These are phyloP conservation scores for Cantharellus cinnabarinus DNA, from an alignment of 768 basidiomycete species.

Conservation along the genomic window DNA sequence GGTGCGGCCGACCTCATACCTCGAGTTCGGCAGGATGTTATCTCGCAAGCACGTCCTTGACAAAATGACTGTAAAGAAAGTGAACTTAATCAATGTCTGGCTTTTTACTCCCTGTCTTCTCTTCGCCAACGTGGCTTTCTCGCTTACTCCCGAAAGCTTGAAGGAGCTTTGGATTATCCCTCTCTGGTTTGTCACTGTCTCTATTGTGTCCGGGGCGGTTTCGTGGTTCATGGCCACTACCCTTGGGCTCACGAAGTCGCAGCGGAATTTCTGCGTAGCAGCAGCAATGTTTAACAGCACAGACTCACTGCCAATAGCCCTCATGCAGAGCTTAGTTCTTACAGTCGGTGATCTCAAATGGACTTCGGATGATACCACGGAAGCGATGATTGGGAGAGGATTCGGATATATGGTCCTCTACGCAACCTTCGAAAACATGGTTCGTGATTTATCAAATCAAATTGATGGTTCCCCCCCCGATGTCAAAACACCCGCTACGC, in stretches of 20 bases:
- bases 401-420: slow-evolving; percentile 80
- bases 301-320: slow-evolving; percentile 83
- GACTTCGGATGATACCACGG: slow-evolving; percentile 55
- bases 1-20: background rate
- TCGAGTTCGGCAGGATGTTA: slow-evolving; percentile 27
- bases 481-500: background rate
- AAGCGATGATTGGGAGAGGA: slow-evolving; percentile 82
- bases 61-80: slow-evolving; percentile 70
- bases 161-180: slow-evolving; percentile 68
- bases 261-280: slow-evolving; percentile 62
- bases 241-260: slow-evolving; percentile 50
- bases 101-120: slow-evolving; percentile 77
- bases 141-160: slow-evolving; percentile 36
- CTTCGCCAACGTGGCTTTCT: slow-evolving; percentile 92
- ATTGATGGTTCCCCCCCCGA: background rate
- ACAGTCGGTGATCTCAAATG: slow-evolving; percentile 70
- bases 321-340: slow-evolving; percentile 58
- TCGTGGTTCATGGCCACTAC: slow-evolving; percentile 41
- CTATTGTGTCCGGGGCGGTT: slow-evolving; percentile 44
- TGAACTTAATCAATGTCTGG: slow-evolving; percentile 68
- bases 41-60: slow-evolving; percentile 66
- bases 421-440: slow-evolving; percentile 89
- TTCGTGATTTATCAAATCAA: slow-evolving; percentile 18
- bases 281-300: slow-evolving; percentile 86
- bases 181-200: slow-evolving; percentile 64